phyloP scores from a whole-genome alignment of 2,329 filamentous ascomycete genomes.

The Arthrobotrys conoides region DNA sequence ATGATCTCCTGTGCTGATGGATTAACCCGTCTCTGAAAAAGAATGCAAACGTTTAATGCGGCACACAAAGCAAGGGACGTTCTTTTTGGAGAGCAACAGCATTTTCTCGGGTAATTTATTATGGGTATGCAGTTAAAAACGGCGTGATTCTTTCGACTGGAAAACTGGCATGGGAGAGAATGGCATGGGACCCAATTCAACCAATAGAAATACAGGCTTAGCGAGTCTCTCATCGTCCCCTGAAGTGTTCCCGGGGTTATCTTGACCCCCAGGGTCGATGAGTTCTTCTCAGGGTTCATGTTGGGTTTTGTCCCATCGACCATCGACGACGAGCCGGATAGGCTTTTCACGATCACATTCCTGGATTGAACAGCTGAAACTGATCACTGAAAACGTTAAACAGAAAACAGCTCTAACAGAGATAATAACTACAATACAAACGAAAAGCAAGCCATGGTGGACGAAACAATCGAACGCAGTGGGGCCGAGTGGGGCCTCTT shows the following conservation, averaged over 20 bases:
- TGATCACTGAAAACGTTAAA: conserved; percentile 17
- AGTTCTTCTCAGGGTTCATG: conserved; percentile 7
- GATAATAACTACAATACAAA: conserved; percentile 1
- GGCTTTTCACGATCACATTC: conserved; percentile 31
- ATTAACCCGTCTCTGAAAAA: conserved; percentile 2
- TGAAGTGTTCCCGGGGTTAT: conserved; percentile 7
- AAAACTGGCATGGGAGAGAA: conserved; percentile 11
- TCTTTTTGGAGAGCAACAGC: conserved; percentile 6
- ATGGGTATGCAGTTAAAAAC: conserved; percentile 32
- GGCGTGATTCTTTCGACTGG: conserved; percentile 31
- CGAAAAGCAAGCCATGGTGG: conserved; percentile 26
- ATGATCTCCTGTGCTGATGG: conserved; percentile 17
- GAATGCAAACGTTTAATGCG: conserved; percentile 14
- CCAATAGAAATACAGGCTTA: conserved; percentile 49
- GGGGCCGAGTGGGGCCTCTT: conserved; percentile 3
- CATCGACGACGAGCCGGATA: conserved; percentile 20
- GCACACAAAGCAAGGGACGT: conserved; percentile 30
- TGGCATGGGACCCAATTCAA: conserved; percentile 21
- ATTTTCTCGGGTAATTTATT: conserved; percentile 47
- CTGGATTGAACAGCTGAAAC: conserved; percentile 32
- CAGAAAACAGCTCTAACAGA: conserved; percentile 6
- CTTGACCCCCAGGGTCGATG: conserved; percentile 11
- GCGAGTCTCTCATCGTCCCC: conserved; percentile 33
- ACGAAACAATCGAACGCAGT: conserved; percentile 28
- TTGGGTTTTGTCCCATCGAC: conserved; percentile 17